A percentile compares a stretch with the other conserved stretches of the same genome.
Evolutionary conservation across 202 grass and related monocot species (phyloP).

Genomic region (Schoenoplectus triqueter): DNA sequence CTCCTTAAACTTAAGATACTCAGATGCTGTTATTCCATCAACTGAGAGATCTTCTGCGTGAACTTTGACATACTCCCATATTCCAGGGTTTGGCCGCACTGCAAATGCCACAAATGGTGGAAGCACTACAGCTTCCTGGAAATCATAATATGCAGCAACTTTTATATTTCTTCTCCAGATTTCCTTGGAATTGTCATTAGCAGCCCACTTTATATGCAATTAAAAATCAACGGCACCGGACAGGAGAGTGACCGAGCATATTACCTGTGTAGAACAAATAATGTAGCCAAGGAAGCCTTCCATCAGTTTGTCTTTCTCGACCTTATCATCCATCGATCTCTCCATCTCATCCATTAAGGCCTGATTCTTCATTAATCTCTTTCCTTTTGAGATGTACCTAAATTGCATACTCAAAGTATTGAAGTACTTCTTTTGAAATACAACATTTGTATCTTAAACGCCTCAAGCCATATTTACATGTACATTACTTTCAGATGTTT

Average conservation of each 20-base stretch:
- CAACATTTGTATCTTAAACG: neutral
- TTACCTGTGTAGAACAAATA: slow-evolving; percentile 88
- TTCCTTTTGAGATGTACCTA: slow-evolving; percentile 88
- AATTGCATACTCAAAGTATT: slow-evolving; percentile 20
- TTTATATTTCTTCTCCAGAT: neutral
- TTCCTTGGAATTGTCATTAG: slow-evolving; percentile 1
- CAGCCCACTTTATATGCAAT: neutral
- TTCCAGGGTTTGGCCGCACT: slow-evolving; percentile 80
- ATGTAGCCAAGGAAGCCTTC: slow-evolving; percentile 85
- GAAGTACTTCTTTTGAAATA: slow-evolving; percentile 9
- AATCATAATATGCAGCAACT: neutral
- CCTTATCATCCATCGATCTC: slow-evolving; percentile 82
- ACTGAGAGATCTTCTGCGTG: slow-evolving; percentile 79
- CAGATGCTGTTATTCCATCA: slow-evolving; percentile 67
- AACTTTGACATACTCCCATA: slow-evolving; percentile 92
- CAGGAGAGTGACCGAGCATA: neutral
- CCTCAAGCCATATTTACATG: neutral
- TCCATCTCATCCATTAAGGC: slow-evolving; percentile 83
- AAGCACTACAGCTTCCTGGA: slow-evolving; percentile 89
- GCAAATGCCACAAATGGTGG: slow-evolving; percentile 79
- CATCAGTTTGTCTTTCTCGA: slow-evolving; percentile 79
- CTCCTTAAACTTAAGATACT: slow-evolving; percentile 97
- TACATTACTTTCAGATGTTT: neutral
- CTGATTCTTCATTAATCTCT: slow-evolving; percentile 83
- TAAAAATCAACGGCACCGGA: neutral